Conservation (phyloP, 164 flowering plant genomes). For the Brasenia schreberi region DNA sequence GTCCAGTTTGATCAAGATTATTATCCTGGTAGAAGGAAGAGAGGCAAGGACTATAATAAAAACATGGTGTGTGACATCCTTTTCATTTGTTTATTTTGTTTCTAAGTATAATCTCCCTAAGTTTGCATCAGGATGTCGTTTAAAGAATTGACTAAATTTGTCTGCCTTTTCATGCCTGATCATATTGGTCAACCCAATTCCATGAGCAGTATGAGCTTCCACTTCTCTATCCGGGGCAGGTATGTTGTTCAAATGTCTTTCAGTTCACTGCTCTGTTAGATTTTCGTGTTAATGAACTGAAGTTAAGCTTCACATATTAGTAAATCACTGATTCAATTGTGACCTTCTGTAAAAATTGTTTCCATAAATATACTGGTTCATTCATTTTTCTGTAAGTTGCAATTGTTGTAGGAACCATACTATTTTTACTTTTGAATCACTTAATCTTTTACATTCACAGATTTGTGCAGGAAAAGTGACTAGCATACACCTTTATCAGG, state of each 20-base stretch:
- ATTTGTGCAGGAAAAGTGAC: slow-evolving; percentile 84
- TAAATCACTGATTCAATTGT: background rate
- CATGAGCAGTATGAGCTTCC: slow-evolving; percentile 47
- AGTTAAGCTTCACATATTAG: background rate
- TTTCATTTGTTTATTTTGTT: no score
- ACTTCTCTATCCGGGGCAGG: slow-evolving; percentile 93
- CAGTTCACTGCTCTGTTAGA: background rate
- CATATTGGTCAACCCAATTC: no score
- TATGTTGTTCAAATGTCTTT: slow-evolving; percentile 17
- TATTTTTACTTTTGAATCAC: no score
- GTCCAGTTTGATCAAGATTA: slow-evolving; percentile 61
- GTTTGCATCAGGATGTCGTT: no score
- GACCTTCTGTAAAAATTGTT: background rate
- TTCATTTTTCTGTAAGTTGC: background rate
- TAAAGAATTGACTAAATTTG: no score
- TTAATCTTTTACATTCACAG: slow-evolving; percentile 21
- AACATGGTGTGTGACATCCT: slow-evolving; percentile 48
- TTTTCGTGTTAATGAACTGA: background rate
- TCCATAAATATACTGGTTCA: background rate
- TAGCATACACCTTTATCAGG: slow-evolving; percentile 80
- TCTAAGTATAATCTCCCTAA: no score
- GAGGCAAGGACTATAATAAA: slow-evolving; percentile 86
- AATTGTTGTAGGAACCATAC: background rate
- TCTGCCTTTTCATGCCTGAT: no score
- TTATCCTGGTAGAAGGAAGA: slow-evolving; percentile 81